These are phyloP conservation scores for Eucalyptus guilfoylei DNA, from an alignment of 345 rosid genomes.

Conservation along the genomic window DNA sequence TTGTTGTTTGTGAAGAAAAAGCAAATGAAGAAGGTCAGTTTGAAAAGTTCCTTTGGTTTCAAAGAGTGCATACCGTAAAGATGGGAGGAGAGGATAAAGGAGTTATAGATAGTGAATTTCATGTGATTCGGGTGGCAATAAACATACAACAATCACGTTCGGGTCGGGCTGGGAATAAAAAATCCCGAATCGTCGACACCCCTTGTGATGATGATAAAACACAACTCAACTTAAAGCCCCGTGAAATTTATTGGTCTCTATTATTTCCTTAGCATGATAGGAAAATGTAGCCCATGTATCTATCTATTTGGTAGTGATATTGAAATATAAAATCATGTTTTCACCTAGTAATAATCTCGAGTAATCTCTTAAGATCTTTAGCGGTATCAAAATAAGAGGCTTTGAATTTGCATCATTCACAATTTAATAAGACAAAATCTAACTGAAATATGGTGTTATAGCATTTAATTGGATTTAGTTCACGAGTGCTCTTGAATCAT, in stretches of 20 bases:
- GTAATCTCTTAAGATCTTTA: not conserved
- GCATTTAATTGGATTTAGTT: not conserved
- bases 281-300: not conserved
- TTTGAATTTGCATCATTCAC: not conserved
- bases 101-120: not conserved
- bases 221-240: not conserved
- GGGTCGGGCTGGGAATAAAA: not conserved
- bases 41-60: not conserved
- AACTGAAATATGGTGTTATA: not conserved
- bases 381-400: not conserved
- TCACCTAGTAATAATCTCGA: not conserved
- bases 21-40: not conserved
- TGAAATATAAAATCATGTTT: not conserved
- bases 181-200: not conserved
- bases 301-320: not conserved
- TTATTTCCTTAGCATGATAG: not conserved
- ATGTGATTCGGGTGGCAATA: not conserved
- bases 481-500: fast-evolving
- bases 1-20: not conserved
- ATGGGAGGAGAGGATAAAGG: not conserved
- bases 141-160: not conserved
- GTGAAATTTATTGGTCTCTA: not conserved
- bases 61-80: not conserved
- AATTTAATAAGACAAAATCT: not conserved
- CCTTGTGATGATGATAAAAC: not conserved